Percentiles rank a stretch among this genome's conserved stretches.
Evolutionary conservation across 495 filamentous ascomycete genomes (phyloP).

Genomic region (Bacidia rubella): DNA sequence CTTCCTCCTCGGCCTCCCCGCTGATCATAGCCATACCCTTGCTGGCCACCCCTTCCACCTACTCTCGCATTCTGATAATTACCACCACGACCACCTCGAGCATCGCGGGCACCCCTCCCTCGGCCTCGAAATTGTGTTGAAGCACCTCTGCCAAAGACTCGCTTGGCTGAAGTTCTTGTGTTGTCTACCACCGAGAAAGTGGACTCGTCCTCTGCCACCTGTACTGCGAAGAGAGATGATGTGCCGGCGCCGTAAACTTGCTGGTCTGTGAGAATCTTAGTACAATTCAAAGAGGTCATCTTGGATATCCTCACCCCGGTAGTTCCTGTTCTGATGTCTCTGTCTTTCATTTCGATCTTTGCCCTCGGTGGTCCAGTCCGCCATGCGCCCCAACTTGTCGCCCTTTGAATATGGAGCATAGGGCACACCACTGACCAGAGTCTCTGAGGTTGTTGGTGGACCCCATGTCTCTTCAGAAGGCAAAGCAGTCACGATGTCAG

Average conservation of each 20-base stretch:
- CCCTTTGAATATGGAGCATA: slow-evolving; percentile 97
- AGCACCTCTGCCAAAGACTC: slow-evolving; percentile 74
- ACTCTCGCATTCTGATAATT: slow-evolving; percentile 50
- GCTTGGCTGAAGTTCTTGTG: slow-evolving; percentile 67
- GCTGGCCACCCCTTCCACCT: slow-evolving; percentile 46
- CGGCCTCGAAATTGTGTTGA: slow-evolving; percentile 77
- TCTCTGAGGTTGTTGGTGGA: slow-evolving; percentile 64
- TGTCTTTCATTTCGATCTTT: slow-evolving; percentile 74
- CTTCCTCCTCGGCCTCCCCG: slow-evolving; percentile 41
- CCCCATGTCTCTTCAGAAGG: slow-evolving; percentile 69
- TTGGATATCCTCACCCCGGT: slow-evolving; percentile 53
- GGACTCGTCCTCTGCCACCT: slow-evolving; percentile 86
- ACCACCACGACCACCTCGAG: slow-evolving; percentile 41
- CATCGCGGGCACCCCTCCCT: slow-evolving; percentile 50
- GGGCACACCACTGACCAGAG: slow-evolving; percentile 81
- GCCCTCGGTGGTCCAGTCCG: slow-evolving; percentile 91
- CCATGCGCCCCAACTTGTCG: slow-evolving; percentile 97
- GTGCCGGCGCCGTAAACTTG: slow-evolving; percentile 91
- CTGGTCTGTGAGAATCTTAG: slow-evolving; percentile 48
- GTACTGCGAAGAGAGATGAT: slow-evolving; percentile 73
- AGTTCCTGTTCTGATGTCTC: slow-evolving; percentile 74
- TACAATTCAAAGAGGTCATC: not conserved
- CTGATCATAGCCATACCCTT: slow-evolving; percentile 51
- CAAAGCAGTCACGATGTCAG: slow-evolving; percentile 45
- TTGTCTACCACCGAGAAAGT: slow-evolving; percentile 98